These are phyloP conservation scores for Pythium graminicola DNA, from an alignment of 352 stramenopile species.

Conservation along the genomic window DNA sequence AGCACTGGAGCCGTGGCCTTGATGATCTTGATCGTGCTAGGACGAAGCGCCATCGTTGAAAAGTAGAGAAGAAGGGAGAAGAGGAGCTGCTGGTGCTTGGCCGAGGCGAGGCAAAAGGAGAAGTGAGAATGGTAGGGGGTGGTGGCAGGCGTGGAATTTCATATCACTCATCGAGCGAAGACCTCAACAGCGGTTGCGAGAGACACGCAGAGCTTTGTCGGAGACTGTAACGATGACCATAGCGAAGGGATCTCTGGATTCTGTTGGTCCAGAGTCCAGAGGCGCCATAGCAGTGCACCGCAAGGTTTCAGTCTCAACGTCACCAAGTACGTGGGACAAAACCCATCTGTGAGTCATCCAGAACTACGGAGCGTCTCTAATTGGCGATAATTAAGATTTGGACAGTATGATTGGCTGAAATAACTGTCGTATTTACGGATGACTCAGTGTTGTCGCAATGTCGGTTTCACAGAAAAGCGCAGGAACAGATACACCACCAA, in stretches of 20 bases:
- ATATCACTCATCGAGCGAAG: conserved; percentile 13
- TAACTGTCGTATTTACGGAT: not conserved
- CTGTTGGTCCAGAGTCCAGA: too few species aligned
- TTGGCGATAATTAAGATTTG: not conserved
- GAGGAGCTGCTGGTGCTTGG: not conserved
- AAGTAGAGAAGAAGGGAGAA: conserved; percentile 9
- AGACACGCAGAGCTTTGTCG: not conserved
- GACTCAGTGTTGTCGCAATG: not conserved
- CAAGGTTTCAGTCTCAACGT: too few species aligned
- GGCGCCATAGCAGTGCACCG: too few species aligned
- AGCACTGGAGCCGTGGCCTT: conserved; percentile 61
- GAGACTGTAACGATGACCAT: not conserved
- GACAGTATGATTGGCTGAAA: not conserved
- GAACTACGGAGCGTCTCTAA: not conserved
- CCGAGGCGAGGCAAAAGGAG: conserved; percentile 5
- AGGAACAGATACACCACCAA: too few species aligned
- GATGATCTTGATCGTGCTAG: conserved; percentile 45
- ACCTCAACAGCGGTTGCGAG: not conserved
- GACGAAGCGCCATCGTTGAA: conserved; percentile 25
- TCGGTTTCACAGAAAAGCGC: not conserved
- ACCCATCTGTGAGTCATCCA: too few species aligned
- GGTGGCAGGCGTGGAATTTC: conserved; percentile 9
- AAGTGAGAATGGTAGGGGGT: conserved; percentile 1
- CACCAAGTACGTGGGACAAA: too few species aligned
- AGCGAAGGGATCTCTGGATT: not conserved